These are phyloP conservation scores for Penicillium sp. DNA, from an alignment of 2,329 filamentous ascomycete genomes.

Conservation along the genomic window DNA sequence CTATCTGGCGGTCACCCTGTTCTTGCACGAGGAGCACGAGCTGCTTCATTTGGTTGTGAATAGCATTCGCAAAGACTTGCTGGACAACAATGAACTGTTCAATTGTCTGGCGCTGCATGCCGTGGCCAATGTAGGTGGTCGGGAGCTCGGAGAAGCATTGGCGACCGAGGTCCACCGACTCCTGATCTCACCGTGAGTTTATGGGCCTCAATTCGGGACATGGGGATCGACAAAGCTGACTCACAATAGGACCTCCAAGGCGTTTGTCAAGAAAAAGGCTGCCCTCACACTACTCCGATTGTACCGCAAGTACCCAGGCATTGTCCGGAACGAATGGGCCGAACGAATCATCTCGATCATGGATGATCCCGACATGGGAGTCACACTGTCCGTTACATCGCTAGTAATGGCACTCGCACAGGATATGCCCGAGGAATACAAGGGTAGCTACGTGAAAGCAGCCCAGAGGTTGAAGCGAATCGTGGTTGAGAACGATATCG, in stretches of 20 bases:
- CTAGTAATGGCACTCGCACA: constrained; percentile 93
- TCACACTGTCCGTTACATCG: constrained; percentile 93
- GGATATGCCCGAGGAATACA: constrained; percentile 93
- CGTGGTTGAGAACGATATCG: constrained; percentile 86
- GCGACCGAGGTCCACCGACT: constrained; percentile 91
- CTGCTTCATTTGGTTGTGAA: constrained; percentile 95
- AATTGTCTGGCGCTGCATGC: constrained; percentile 97
- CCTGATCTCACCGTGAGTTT: constrained; percentile 85
- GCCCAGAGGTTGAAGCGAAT: constrained; percentile 88
- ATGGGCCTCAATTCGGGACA: constrained; percentile 44
- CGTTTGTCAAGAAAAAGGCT: constrained; percentile 99
- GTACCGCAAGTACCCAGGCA: constrained; percentile 91
- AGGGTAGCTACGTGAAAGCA: constrained; percentile 91
- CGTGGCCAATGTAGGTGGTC: constrained; percentile 94
- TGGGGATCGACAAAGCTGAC: constrained; percentile 7
- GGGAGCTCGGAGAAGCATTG: constrained; percentile 95
- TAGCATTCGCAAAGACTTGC: constrained; percentile 93
- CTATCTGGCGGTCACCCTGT: constrained; percentile 95
- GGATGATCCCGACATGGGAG: constrained; percentile 94
- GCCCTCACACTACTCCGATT: constrained; percentile 89
- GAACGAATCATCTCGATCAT: constrained; percentile 98
- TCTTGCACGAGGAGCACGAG: constrained; percentile 96
- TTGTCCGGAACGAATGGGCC: constrained; percentile 95
- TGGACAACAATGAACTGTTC: constrained; percentile 95
- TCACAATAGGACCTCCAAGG: constrained; percentile 74